phyloP scores from a whole-genome alignment of 106 monocot genomes.

The Apostasia ramifera region DNA sequence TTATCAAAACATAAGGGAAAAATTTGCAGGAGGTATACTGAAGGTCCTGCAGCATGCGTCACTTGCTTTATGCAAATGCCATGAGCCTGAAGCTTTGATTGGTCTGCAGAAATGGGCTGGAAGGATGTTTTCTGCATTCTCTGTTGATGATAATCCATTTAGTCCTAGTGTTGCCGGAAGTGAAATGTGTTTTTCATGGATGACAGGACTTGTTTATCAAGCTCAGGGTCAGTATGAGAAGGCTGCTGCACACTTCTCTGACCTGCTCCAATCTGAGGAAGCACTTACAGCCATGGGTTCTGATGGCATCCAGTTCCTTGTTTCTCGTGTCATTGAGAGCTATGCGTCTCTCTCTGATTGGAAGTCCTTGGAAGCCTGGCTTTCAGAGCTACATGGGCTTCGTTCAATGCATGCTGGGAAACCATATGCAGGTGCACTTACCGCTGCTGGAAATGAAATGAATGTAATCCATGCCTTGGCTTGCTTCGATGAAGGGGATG shows the following conservation, averaged over 20 bases:
- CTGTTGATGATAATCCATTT: slow-evolving; percentile 27
- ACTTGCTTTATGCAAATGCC: slow-evolving; percentile 66
- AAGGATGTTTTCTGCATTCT: slow-evolving; percentile 44
- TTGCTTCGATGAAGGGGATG: slow-evolving; percentile 84
- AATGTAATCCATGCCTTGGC: slow-evolving; percentile 90
- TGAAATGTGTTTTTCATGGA: slow-evolving; percentile 60
- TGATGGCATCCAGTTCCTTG: slow-evolving; percentile 88
- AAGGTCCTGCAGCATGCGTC: slow-evolving; percentile 71
- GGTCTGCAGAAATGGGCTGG: slow-evolving; percentile 84
- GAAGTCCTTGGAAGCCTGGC: slow-evolving; percentile 90
- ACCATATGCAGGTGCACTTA: slow-evolving; percentile 88
- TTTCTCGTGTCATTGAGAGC: slow-evolving; percentile 79
- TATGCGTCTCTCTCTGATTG: slow-evolving; percentile 86
- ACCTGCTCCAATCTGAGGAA: slow-evolving; percentile 80
- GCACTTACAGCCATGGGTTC: slow-evolving; percentile 68
- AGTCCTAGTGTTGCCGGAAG: slow-evolving; percentile 16
- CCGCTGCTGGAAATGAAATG: slow-evolving; percentile 91
- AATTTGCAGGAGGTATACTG: slow-evolving; percentile 55
- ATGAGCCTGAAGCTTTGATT: slow-evolving; percentile 71
- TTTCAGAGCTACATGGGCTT: slow-evolving; percentile 74
- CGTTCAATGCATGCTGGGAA: slow-evolving; percentile 87
- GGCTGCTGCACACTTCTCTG: slow-evolving; percentile 96
- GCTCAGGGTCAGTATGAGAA: slow-evolving; percentile 89
- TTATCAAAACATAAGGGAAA: slow-evolving; percentile 25
- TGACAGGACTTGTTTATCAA: slow-evolving; percentile 88